phyloP scores from a whole-genome alignment of 2,329 filamentous ascomycete genomes.

The Pseudonectria buxi region DNA sequence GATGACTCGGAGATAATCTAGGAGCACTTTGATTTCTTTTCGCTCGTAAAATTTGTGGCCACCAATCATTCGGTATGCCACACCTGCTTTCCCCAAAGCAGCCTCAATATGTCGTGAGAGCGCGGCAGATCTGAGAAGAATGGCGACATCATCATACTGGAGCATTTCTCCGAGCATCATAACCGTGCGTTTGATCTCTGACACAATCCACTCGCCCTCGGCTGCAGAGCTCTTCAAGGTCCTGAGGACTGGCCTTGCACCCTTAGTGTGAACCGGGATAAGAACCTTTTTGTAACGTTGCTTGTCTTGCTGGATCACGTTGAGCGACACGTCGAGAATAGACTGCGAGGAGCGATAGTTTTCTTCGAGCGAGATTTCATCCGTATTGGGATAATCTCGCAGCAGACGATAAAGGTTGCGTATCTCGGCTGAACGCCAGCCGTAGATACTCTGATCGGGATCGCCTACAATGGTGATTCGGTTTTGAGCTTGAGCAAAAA shows the following conservation, averaged over 20 bases:
- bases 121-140: slow-evolving; percentile 77
- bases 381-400: slow-evolving; percentile 66
- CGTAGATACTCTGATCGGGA: slow-evolving; percentile 96
- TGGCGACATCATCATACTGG: slow-evolving; percentile 69
- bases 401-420: slow-evolving; percentile 78
- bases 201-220: slow-evolving; percentile 84
- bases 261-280: slow-evolving; percentile 71
- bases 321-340: slow-evolving; percentile 72
- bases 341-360: slow-evolving; percentile 89
- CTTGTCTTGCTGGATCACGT: slow-evolving; percentile 85
- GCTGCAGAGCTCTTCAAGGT: slow-evolving; percentile 60
- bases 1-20: slow-evolving; percentile 84
- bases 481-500: slow-evolving; percentile 66
- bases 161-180: slow-evolving; percentile 69
- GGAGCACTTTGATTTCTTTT: slow-evolving; percentile 74
- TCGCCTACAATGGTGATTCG: slow-evolving; percentile 94
- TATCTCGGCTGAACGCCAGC: slow-evolving; percentile 88
- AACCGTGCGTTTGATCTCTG: slow-evolving; percentile 67
- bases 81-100: slow-evolving; percentile 69
- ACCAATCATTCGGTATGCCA: slow-evolving; percentile 88
- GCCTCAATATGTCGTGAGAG: slow-evolving; percentile 83
- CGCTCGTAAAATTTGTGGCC: slow-evolving; percentile 90
- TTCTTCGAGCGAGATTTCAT: slow-evolving; percentile 80
- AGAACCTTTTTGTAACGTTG: slow-evolving; percentile 73
- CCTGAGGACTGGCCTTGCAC: slow-evolving; percentile 74